Base-by-base conservation (phyloP, 345 rosid species). In the Hibiscus trionum region DNA sequence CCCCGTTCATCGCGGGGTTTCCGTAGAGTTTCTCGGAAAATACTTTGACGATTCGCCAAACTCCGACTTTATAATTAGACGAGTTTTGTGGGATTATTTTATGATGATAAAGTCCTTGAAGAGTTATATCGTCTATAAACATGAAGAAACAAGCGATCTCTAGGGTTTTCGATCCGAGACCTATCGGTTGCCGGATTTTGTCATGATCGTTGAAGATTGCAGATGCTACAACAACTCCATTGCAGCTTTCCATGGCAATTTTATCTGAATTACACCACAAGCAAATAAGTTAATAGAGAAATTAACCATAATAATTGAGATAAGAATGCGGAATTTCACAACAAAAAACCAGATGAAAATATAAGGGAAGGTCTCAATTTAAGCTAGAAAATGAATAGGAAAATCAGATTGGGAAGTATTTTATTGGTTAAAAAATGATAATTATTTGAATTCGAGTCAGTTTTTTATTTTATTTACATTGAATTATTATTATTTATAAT, bases 171-270 rank as follows among this genome's bases (percentile, higher is more conserved):
- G 87, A 81, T 72, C 98, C 98, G 3, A 94, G 85, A 64, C 95
- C 88, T 55, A 79, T 79, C 7, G 97, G 96, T 73, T 94, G 98
- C 66, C 96, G 85, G 70, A 94, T 85, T 75, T 90, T 91, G 82
- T 94, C 98, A 63, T 94, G 97, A 75, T 90, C 88, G 59, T 90
- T 90, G 85, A 91, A 88, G 37, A 94, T 85, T 8, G 98, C 98
- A n/a, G 98, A 91, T 72, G 84, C 92, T 60, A 90, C 96, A 7
- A 90, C 95, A 17, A 94, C 73, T 53, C 84, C 93, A 7, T 69
- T 47, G 76, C 98, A 94, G 42, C 78, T 86, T 77, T 90, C 88
- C 98, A 91, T 94, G 44, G 87, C 91, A 70, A 58, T 83, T 80
- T 77, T 73, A 81, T 91, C 98, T 91, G 80, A 76, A 84, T 61